Evolutionary conservation across 1,284 basidiomycete genomes (phyloP), one percentile per base, ranked within the genome.

Genomic region (Fomitopsis betulina): DNA sequence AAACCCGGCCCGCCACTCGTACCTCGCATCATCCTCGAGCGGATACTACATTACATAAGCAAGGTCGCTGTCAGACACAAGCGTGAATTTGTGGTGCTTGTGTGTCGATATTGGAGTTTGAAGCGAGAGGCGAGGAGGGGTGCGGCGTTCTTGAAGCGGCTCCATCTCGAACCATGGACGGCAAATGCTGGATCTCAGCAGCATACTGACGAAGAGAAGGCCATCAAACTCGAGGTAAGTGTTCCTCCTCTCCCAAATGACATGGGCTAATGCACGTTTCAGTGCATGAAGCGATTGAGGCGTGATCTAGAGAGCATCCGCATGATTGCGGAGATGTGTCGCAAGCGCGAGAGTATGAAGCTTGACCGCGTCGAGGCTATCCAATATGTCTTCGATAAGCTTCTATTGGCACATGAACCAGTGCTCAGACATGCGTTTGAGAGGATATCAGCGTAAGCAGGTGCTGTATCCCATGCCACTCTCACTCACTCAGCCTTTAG

Each of bases 151-250:
- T 75, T 99, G 65, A 99, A 98, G 73, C 75, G 97, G 53, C 73
- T 99, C 55, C 96, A 99, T 75, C 78, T 99, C 33, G 96, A 99
- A 77, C 97, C 96, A 0, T 99, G 96, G 97, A 97, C 96, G 0
- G 92, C 94, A 1, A 85, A 82, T 25, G 83, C 84, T 19, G 80
- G 82, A 1, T 78, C 79, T 1, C 85, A 84, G 63, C 75, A 84
- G 42, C 81, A 92, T 66, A 90, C 85, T 2, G 91, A 94, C 35
- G 90, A 93, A 61, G 93, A 98, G 63, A 93, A 92, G 73, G 74
- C 79, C 4, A 82, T 87, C 75, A 96, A 95, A 68, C 82, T 98
- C n/a, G 85, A 89, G 72, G 92, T 92, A 56, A 27, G 75, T 30
- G 39, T 42, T 54, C 21, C 37, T 53, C 54, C 15, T 47, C n/a